A percentile compares a stretch with the other conserved stretches of the same genome.
These are phyloP conservation scores for Syzygium oleosum DNA, from an alignment of 345 rosid genomes.

Conservation along the genomic window DNA sequence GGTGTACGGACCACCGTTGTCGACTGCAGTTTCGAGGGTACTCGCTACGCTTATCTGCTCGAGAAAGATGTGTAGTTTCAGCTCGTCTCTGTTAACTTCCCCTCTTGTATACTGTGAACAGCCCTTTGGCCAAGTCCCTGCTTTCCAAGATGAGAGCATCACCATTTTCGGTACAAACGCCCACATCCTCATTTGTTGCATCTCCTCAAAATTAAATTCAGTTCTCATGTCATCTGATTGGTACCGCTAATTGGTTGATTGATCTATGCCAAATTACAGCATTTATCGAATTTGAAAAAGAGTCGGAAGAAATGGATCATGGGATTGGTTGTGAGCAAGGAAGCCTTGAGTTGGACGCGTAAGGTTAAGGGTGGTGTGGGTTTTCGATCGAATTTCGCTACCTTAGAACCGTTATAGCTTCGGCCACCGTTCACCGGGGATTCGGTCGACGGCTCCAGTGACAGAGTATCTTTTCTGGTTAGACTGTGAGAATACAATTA, in stretches of 20 bases:
- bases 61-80: slow-evolving; percentile 62
- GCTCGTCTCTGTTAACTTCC: slow-evolving; percentile 34
- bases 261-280: neutral
- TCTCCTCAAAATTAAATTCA: neutral
- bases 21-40: slow-evolving; percentile 57
- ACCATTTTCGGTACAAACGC: slow-evolving; percentile 42
- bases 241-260: neutral
- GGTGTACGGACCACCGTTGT: slow-evolving; percentile 51
- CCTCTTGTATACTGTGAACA: slow-evolving; percentile 1
- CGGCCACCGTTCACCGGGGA: too few species aligned
- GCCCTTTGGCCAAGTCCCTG: slow-evolving; percentile 85
- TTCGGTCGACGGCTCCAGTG: too few species aligned
- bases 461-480: neutral
- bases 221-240: neutral
- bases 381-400: too few species aligned
- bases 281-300: too few species aligned
- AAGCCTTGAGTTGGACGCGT: too few species aligned
- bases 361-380: too few species aligned
- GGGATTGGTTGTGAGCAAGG: too few species aligned
- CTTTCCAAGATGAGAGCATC: slow-evolving; percentile 47
- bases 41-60: slow-evolving; percentile 28
- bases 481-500: neutral
- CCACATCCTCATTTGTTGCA: neutral
- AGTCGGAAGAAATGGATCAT: too few species aligned
- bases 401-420: too few species aligned